Evolutionary conservation across 2,329 filamentous ascomycete genomes (phyloP).

Genomic region (Pochonia chlamydosporia): DNA sequence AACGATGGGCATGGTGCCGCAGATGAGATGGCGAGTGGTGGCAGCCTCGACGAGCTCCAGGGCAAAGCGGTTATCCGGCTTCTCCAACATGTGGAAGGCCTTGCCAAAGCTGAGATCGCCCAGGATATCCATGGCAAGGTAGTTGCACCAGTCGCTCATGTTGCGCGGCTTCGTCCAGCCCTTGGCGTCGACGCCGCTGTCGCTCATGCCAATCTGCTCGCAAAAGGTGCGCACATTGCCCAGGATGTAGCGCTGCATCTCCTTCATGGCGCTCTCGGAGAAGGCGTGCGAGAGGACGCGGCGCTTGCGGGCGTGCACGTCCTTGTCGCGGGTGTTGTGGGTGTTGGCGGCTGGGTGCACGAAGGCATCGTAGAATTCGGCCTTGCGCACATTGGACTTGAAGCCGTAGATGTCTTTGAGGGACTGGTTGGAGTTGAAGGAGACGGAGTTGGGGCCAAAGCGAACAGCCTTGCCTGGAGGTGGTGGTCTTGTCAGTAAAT

Average conservation of each 20-base stretch:
- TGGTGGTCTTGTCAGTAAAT: not conserved
- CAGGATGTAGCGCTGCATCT: constrained; percentile 63
- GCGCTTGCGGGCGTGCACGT: constrained; percentile 63
- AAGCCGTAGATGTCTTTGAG: constrained; percentile 63
- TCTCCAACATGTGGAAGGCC: constrained; percentile 57
- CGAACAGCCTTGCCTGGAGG: constrained; percentile 58
- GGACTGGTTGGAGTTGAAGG: constrained; percentile 67
- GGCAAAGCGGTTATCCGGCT: constrained; percentile 57
- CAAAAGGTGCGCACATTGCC: constrained; percentile 63
- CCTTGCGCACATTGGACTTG: constrained; percentile 58
- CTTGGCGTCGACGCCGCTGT: constrained; percentile 38
- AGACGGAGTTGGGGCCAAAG: constrained; percentile 71
- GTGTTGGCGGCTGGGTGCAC: constrained; percentile 67
- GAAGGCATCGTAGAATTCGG: constrained; percentile 69
- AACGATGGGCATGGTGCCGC: constrained; percentile 65
- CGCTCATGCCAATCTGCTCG: constrained; percentile 42
- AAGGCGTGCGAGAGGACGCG: constrained; percentile 69
- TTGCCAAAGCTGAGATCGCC: constrained; percentile 57
- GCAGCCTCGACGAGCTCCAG: constrained; percentile 62
- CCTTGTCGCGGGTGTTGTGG: constrained; percentile 65
- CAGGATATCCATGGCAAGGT: constrained; percentile 57
- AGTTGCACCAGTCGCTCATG: constrained; percentile 59
- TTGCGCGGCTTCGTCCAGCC: constrained; percentile 54
- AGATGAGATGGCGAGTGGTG: constrained; percentile 63
- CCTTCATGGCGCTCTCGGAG: constrained; percentile 58